phyloP scores from a whole-genome alignment of 768 basidiomycete species.

The Suillus alpinus region DNA sequence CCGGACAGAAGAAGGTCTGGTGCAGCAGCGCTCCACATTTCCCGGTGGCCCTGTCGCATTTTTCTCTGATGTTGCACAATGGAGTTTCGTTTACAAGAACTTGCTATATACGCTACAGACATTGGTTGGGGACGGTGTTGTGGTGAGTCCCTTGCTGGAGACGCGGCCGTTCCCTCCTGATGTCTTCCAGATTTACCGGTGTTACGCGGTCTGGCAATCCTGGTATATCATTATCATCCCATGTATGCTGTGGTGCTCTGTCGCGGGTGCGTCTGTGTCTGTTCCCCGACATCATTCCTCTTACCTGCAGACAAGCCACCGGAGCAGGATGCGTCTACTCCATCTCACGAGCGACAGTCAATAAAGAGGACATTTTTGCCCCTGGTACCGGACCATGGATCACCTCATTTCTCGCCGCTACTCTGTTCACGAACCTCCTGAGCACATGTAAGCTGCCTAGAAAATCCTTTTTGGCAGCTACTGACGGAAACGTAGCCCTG shows the following conservation, averaged over 20 bases:
- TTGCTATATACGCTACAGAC: conserved; percentile 18
- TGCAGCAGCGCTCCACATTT: conserved; percentile 16
- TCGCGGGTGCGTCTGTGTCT: not conserved
- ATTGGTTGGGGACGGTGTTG: conserved; percentile 21
- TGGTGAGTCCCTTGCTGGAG: conserved; percentile 7
- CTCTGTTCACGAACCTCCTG: conserved; percentile 20
- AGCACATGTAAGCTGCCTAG: conserved; percentile 14
- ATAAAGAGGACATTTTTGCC: conserved; percentile 15
- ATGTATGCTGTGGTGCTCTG: conserved; percentile 15
- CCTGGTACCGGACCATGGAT: conserved; percentile 19
- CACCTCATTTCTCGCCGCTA: conserved; percentile 19
- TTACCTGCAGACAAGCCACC: conserved; percentile 8
- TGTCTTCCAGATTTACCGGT: conserved; percentile 22
- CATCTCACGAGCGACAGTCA: conserved; percentile 8
- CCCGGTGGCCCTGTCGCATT: conserved; percentile 23
- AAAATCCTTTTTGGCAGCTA: not conserved
- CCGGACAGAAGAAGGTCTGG: conserved; percentile 19
- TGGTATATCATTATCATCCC: conserved; percentile 20
- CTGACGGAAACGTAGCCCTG: conserved; percentile 11
- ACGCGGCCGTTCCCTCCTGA: not conserved
- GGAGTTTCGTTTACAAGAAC: conserved; percentile 28
- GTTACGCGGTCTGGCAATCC: conserved; percentile 26
- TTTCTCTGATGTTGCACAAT: conserved; percentile 24
- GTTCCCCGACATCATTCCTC: not conserved
- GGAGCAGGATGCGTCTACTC: conserved; percentile 16